Percentiles rank a stretch among this genome's conserved stretches.
phyloP scores from a whole-genome alignment of 306 rosid genomes.

The Fragaria iinumae region DNA sequence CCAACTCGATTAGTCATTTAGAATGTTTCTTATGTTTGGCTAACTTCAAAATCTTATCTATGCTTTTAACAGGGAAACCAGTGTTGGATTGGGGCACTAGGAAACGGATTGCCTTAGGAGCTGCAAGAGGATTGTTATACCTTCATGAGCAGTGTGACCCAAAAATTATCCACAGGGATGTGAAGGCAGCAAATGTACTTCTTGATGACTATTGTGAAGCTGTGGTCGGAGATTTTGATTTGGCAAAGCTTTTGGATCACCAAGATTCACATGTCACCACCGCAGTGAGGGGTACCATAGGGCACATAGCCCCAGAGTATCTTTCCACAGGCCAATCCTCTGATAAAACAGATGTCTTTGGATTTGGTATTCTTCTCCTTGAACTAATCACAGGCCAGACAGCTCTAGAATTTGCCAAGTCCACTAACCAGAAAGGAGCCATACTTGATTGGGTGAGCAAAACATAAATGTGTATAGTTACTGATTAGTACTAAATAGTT shows the following conservation, averaged over 20 bases:
- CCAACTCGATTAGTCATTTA: background rate
- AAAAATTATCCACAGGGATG: conserved; percentile 91
- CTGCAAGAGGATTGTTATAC: conserved; percentile 83
- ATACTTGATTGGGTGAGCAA: conserved; percentile 87
- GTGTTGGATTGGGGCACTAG: conserved; percentile 83
- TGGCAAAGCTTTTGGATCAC: conserved; percentile 95
- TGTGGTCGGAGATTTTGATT: conserved; percentile 92
- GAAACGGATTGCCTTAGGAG: conserved; percentile 86
- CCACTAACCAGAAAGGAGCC: conserved; percentile 85
- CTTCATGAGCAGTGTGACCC: conserved; percentile 99
- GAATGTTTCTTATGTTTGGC: background rate
- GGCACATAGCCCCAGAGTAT: conserved; percentile 94
- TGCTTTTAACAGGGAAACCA: conserved; percentile 56
- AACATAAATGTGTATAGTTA: background rate
- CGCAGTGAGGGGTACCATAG: conserved; percentile 92
- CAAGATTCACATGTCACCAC: conserved; percentile 95
- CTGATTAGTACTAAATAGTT: background rate
- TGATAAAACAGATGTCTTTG: conserved; percentile 93
- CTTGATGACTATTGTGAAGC: conserved; percentile 95
- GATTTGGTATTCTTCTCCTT: conserved; percentile 88
- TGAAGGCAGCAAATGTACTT: conserved; percentile 90
- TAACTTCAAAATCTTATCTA: conserved; percentile 15
- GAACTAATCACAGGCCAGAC: conserved; percentile 86
- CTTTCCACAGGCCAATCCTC: conserved; percentile 97
- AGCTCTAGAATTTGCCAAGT: conserved; percentile 86